A percentile compares a stretch with the other conserved stretches of the same genome.
These are phyloP conservation scores for Calonectria hawksworthii DNA, from an alignment of 2,329 filamentous ascomycete species.

Conservation along the genomic window DNA sequence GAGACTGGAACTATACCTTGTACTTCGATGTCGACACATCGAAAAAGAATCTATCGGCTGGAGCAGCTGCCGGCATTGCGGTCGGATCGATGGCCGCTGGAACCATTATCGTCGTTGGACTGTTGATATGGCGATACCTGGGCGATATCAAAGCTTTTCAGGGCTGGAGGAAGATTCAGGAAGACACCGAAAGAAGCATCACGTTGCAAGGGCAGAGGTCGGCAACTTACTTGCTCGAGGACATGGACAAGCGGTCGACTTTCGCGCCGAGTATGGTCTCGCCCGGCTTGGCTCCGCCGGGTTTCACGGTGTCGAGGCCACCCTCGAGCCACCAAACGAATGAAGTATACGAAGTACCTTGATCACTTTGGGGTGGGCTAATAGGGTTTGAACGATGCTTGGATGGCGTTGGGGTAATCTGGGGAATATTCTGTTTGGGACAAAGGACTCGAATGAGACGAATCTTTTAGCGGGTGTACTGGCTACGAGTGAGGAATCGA, in stretches of 20 bases:
- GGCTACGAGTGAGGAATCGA: background rate
- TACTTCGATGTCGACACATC: background rate
- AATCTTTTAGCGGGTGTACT: background rate
- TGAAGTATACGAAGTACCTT: background rate
- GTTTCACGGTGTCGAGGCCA: background rate
- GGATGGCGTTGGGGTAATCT: background rate
- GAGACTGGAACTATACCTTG: background rate
- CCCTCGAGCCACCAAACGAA: background rate
- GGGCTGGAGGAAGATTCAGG: background rate
- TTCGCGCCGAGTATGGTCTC: background rate
- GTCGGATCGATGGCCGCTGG: background rate
- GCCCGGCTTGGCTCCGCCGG: background rate
- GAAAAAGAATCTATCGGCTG: background rate
- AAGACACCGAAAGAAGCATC: background rate
- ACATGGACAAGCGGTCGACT: background rate
- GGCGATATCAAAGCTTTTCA: background rate
- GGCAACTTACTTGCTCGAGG: background rate
- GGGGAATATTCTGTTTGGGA: background rate
- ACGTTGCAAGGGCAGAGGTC: background rate
- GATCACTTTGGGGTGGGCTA: background rate
- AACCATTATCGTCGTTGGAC: background rate
- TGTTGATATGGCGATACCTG: background rate
- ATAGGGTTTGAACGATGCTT: background rate
- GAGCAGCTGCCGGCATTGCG: background rate
- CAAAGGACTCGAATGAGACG: background rate